Evolutionary conservation across 148 eudicot genomes (phyloP).

Genomic region (Bassia scoparia): DNA sequence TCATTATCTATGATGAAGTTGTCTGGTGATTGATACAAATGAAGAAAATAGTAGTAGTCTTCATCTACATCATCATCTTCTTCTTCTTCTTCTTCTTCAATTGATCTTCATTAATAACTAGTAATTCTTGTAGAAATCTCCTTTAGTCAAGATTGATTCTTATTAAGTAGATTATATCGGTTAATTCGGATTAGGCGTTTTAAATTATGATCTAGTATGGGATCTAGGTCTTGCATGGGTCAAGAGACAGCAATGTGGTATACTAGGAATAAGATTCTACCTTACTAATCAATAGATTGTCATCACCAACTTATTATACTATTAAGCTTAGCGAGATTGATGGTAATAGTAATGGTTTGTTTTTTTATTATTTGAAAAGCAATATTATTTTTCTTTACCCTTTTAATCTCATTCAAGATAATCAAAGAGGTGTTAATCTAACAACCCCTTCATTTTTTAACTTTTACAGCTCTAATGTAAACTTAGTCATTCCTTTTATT

Average conservation of each 20-base stretch:
- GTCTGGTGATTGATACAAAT: constrained; percentile 10
- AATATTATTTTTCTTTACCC: not conserved
- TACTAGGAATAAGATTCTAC: constrained; percentile 20
- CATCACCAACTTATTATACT: not conserved
- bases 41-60: not conserved
- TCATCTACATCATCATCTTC: not conserved
- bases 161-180: constrained; percentile 14
- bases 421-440: too few species aligned
- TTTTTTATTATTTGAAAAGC: not conserved
- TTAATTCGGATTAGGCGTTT: constrained; percentile 8
- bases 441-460: too few species aligned
- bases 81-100: not conserved
- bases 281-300: not conserved
- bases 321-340: not conserved
- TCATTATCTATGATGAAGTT: constrained; percentile 13
- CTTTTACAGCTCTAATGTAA: too few species aligned
- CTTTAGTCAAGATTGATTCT: constrained; percentile 18
- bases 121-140: not conserved
- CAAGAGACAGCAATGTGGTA: constrained; percentile 18
- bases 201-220: constrained; percentile 22
- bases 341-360: not conserved
- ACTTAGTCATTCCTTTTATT: too few species aligned
- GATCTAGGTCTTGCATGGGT: constrained; percentile 18
- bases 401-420: too few species aligned
- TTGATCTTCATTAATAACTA: too few species aligned